A percentile compares a stretch with the other conserved stretches of the same genome.
phyloP scores from a whole-genome alignment of 2,329 filamentous ascomycete species.

The Epichloe sylvatica region DNA sequence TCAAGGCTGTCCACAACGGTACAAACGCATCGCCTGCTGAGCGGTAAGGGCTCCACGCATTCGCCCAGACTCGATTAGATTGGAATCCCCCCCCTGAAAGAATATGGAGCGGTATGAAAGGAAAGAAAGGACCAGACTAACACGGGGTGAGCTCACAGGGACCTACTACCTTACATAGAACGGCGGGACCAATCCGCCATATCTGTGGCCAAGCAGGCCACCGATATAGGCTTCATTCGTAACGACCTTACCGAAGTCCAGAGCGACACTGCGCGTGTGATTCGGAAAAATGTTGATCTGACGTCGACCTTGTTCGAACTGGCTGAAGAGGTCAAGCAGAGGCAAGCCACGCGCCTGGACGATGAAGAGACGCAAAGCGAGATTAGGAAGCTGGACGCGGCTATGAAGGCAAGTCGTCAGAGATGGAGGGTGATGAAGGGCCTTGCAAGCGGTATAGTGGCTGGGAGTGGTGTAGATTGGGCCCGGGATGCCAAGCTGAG shows the following conservation, averaged over 20 bases:
- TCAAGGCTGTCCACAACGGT: conserved; percentile 63
- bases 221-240: conserved; percentile 35
- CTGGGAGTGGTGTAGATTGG: conserved; percentile 75
- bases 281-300: conserved; percentile 47
- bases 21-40: conserved; percentile 51
- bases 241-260: conserved; percentile 43
- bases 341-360: conserved; percentile 39
- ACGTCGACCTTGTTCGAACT: conserved; percentile 50
- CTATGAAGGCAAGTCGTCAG: conserved; percentile 48
- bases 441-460: conserved; percentile 63
- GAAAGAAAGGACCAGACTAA: background rate
- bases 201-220: conserved; percentile 44
- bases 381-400: conserved; percentile 42
- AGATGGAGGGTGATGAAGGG: conserved; percentile 65
- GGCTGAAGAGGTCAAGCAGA: conserved; percentile 38
- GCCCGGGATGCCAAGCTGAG: conserved; percentile 51
- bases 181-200: conserved; percentile 55
- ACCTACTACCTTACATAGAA: conserved; percentile 51
- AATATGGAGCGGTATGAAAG: background rate
- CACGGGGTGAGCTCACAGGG: conserved; percentile 28
- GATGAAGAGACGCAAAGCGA: conserved; percentile 40
- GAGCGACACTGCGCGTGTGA: conserved; percentile 41
- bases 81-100: too few relatives aligned
- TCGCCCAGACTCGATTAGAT: background rate
- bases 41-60: conserved; percentile 33